Evolutionary conservation across 2,329 filamentous ascomycete genomes (phyloP), one percentile per base, ranked within the genome.

Genomic region (Ustulina deusta): DNA sequence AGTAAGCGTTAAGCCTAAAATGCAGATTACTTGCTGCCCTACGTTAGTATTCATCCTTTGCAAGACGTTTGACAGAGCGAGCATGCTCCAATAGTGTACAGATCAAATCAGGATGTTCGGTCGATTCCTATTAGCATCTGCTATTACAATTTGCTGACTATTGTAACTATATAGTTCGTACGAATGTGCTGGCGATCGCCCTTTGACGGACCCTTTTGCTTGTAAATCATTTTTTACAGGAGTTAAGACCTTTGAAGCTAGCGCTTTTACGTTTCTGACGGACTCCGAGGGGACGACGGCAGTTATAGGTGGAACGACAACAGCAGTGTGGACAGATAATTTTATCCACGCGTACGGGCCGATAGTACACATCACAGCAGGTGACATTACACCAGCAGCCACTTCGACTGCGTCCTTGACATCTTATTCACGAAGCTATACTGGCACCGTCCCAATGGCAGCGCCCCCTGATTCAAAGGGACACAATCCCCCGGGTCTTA

Each of bases 151-250:
- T 36, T 6, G 11, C 34, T 36, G 6, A 36, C 34, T 36, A 6
- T 46, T n/a, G 13, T 34, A 34, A 52, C 25, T 34, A 52, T 52
- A 32, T 52, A 52, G 48, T 52, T 52, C 48, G 13, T 52, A 32
- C 27, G 6, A n/a, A n/a, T 52, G 48, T 36, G 34, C 34, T 32
- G 13, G 17, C 4, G 13, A 13, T n/a, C 25, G 29, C n/a, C 27
- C 10, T 52, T 1, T 4, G 13, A 15, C 27, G 9, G 27, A 52
- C 15, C 25, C 25, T n/a, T 52, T 52, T 52, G 48, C 48, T 32
- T 52, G 48, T 17, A 52, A 29, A 32, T 52, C 48, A 7, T 32
- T 1, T 34, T 52, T 52, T 25, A n/a, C 6, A 6, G 27, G 13
- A 52, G 7, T 11, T 29, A 9, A 15, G 15, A 52, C 48, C 25